A percentile compares a stretch with the other conserved stretches of the same genome.
Evolutionary conservation across 805 yeast genomes (phyloP).

Genomic region (Metschnikowia anglica): DNA sequence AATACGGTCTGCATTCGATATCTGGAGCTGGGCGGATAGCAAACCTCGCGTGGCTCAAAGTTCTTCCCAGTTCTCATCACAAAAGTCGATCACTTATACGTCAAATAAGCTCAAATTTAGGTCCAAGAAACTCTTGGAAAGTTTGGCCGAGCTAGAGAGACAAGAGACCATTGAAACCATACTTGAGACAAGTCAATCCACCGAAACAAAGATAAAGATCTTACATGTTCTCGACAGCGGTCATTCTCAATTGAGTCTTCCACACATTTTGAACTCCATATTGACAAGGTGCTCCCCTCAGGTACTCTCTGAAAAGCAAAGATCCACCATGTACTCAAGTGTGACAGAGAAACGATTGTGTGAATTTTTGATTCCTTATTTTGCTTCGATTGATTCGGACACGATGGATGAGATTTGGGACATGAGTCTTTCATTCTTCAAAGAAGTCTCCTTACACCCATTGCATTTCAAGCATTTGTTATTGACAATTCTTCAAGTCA

Average conservation of each 20-base stretch:
- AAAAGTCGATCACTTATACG: slow-evolving; percentile 37
- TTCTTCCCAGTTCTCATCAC: slow-evolving; percentile 15
- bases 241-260: slow-evolving; percentile 70
- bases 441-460: slow-evolving; percentile 52
- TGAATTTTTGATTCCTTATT: slow-evolving; percentile 58
- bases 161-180: slow-evolving; percentile 70
- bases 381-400: slow-evolving; percentile 67
- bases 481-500: slow-evolving; percentile 53
- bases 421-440: slow-evolving; percentile 56
- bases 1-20: slow-evolving; percentile 50
- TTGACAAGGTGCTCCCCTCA: slow-evolving; percentile 44
- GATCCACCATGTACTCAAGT: slow-evolving; percentile 49
- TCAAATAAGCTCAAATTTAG: slow-evolving; percentile 64
- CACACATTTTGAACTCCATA: slow-evolving; percentile 60
- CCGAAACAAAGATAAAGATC: slow-evolving; percentile 45
- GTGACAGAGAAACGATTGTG: slow-evolving; percentile 48
- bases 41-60: slow-evolving; percentile 18
- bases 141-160: slow-evolving; percentile 65
- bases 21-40: slow-evolving; percentile 72
- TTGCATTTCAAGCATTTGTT: slow-evolving; percentile 48
- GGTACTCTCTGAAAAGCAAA: slow-evolving; percentile 28
- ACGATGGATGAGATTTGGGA: slow-evolving; percentile 78
- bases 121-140: slow-evolving; percentile 63
- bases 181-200: slow-evolving; percentile 36
- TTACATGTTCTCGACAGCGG: slow-evolving; percentile 85